Conservation (phyloP, 768 basidiomycete species). For the Rhodotorula diobovata region DNA sequence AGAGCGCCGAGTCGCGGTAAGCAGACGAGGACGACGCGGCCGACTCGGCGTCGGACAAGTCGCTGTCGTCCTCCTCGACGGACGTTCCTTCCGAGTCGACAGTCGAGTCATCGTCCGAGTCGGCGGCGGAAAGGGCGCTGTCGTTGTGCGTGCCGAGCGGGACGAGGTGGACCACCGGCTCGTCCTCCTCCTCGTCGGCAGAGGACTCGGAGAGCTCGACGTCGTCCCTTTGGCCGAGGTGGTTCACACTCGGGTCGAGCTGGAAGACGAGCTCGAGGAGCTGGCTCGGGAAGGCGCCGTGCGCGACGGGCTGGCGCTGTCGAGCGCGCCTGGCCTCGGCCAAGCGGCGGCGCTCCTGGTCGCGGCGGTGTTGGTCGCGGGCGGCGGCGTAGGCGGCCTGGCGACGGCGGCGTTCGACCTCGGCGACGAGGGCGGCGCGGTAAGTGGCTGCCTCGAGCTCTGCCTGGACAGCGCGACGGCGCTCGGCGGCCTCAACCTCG, state of each 20-base stretch:
- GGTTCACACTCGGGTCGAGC: not conserved
- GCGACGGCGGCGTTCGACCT: not conserved
- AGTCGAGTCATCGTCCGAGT: not conserved
- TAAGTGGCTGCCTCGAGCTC: not conserved
- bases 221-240: not conserved
- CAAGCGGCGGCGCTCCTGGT: not conserved
- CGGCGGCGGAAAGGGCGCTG: not conserved
- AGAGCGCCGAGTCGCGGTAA: constrained; percentile 44
- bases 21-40: not conserved
- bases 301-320: not conserved
- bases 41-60: not conserved
- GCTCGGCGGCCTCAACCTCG: not conserved
- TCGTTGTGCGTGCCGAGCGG: not conserved
- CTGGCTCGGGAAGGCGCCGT: not conserved
- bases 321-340: not conserved
- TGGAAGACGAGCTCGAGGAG: not conserved
- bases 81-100: not conserved
- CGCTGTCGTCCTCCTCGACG: not conserved
- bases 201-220: not conserved
- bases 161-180: not conserved
- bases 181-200: not conserved
- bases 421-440: not conserved
- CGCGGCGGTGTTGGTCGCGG: not conserved
- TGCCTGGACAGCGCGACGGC: not conserved
- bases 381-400: not conserved